phyloP scores from a whole-genome alignment of 192 early-diverging fungal genomes.

The Helicostylum pulchrum region DNA sequence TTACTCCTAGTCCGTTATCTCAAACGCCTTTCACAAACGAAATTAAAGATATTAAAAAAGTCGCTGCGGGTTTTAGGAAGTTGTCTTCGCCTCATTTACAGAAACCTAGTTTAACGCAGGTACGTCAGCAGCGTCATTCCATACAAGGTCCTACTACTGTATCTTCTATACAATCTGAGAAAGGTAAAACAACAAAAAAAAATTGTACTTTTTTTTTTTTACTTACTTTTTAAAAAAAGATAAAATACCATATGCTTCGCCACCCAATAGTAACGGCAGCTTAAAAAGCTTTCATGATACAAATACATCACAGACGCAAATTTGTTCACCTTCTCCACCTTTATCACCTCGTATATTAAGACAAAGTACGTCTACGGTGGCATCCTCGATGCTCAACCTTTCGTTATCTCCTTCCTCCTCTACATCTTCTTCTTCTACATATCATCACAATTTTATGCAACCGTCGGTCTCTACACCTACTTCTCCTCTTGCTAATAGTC shows the following conservation, averaged over 20 bases:
- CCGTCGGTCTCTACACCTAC: slow-evolving; percentile 16
- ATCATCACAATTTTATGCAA: background rate
- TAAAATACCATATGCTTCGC: background rate
- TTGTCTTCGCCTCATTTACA: slow-evolving; percentile 3
- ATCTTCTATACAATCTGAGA: too few relatives aligned
- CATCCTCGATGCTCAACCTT: slow-evolving; percentile 5
- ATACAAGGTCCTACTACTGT: slow-evolving; percentile 21
- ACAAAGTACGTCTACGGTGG: slow-evolving; percentile 9
- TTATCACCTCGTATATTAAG: slow-evolving; percentile 4
- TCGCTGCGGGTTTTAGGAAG: slow-evolving; percentile 10
- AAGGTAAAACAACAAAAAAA: too few relatives aligned
- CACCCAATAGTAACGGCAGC: too few relatives aligned
- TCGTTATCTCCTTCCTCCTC: background rate
- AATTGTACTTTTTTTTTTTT: too few relatives aligned
- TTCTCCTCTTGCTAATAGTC: background rate
- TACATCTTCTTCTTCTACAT: background rate
- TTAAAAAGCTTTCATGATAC: background rate
- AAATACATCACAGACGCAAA: background rate
- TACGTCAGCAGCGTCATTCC: slow-evolving; percentile 27
- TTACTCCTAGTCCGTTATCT: slow-evolving; percentile 23
- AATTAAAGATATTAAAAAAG: slow-evolving; percentile 1
- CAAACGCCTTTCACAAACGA: slow-evolving; percentile 14
- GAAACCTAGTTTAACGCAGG: background rate
- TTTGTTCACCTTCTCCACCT: background rate
- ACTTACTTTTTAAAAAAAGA: too few relatives aligned